These are phyloP conservation scores for Taphrina sp. DNA, from an alignment of 1,139 yeast species.

Conservation along the genomic window DNA sequence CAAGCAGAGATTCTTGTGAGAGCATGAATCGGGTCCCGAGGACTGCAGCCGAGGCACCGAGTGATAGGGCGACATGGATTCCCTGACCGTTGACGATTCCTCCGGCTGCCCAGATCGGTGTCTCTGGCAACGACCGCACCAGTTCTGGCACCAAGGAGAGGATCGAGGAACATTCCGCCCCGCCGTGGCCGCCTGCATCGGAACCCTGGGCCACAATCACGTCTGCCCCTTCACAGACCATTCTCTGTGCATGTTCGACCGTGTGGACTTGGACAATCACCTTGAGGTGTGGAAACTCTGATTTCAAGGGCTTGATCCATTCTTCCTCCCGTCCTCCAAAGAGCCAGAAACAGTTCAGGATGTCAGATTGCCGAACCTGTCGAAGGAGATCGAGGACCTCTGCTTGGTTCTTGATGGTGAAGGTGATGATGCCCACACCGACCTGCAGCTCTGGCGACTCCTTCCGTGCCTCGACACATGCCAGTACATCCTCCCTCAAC, in stretches of 20 bases:
- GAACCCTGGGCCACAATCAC: constrained; percentile 52
- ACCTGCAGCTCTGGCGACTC: constrained; percentile 13
- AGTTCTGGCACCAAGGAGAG: constrained; percentile 44
- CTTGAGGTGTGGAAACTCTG: constrained; percentile 41
- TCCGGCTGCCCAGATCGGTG: constrained; percentile 50
- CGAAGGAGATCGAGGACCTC: constrained; percentile 8
- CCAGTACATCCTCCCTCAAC: constrained; percentile 41
- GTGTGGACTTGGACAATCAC: constrained; percentile 51
- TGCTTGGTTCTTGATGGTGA: constrained; percentile 23
- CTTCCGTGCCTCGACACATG: constrained; percentile 31
- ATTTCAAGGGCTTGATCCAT: constrained; percentile 44
- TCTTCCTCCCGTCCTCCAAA: constrained; percentile 44
- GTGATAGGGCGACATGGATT: constrained; percentile 42
- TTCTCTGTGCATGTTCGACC: constrained; percentile 46
- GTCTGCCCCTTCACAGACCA: constrained; percentile 46
- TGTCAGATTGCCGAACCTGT: constrained; percentile 36
- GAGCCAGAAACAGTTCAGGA: constrained; percentile 33
- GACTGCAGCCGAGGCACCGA: constrained; percentile 46
- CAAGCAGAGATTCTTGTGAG: constrained; percentile 31
- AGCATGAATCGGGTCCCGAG: constrained; percentile 35
- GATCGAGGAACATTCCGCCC: constrained; percentile 44
- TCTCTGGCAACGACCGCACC: constrained; percentile 41
- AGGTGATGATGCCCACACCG: constrained; percentile 32
- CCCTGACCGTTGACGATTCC: constrained; percentile 48
- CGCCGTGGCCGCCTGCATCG: constrained; percentile 58